phyloP scores from a whole-genome alignment of 495 filamentous ascomycete species.

The Neurospora terricola region DNA sequence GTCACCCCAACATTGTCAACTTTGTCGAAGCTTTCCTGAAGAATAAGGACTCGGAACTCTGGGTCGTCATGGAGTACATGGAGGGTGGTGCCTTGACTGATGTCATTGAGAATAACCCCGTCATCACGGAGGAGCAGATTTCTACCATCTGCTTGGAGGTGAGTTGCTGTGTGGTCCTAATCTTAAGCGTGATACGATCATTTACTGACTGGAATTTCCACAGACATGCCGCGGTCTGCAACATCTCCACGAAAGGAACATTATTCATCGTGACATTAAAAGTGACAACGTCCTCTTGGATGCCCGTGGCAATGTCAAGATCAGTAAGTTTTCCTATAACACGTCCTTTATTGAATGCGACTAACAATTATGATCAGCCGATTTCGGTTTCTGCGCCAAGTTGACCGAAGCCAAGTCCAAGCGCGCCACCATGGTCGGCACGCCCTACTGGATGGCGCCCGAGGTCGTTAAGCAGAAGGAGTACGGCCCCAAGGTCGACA shows the following conservation, averaged over 20 bases:
- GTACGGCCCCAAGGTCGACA: slow-evolving; percentile 96
- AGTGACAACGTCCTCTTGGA: slow-evolving; percentile 95
- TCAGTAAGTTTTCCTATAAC: slow-evolving; percentile 54
- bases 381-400: slow-evolving; percentile 99
- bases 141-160: slow-evolving; percentile 96
- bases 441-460: slow-evolving; percentile 99
- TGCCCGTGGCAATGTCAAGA: slow-evolving; percentile 90
- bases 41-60: slow-evolving; percentile 84
- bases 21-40: slow-evolving; percentile 95
- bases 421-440: slow-evolving; percentile 97
- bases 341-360: slow-evolving; percentile 1
- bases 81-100: slow-evolving; percentile 95
- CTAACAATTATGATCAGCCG: slow-evolving; percentile 48
- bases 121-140: slow-evolving; percentile 91
- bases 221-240: slow-evolving; percentile 93
- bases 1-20: slow-evolving; percentile 97
- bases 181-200: background rate
- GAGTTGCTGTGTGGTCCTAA: slow-evolving; percentile 11
- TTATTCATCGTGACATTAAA: slow-evolving; percentile 99
- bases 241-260: slow-evolving; percentile 88
- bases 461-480: slow-evolving; percentile 99
- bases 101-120: slow-evolving; percentile 92
- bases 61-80: slow-evolving; percentile 99
- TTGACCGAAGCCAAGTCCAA: slow-evolving; percentile 94
- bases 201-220: slow-evolving; percentile 22